A percentile compares a stretch with the other conserved stretches of the same genome.
These are phyloP conservation scores for Backusella westeae DNA, from an alignment of 192 early-diverging fungal species.

Conservation along the genomic window DNA sequence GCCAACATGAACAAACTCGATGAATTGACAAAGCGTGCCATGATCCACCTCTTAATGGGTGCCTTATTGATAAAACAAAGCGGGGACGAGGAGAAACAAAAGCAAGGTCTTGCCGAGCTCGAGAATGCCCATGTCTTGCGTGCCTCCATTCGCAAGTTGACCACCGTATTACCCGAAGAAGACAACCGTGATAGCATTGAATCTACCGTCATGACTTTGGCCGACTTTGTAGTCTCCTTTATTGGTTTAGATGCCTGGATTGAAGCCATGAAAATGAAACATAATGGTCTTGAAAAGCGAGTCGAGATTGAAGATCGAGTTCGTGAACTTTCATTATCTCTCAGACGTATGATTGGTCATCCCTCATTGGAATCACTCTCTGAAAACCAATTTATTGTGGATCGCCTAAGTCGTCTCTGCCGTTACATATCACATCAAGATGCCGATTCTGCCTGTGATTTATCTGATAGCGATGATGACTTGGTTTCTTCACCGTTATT, in stretches of 20 bases:
- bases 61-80: not conserved
- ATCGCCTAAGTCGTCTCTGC: not conserved
- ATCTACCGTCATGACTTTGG: constrained; percentile 9
- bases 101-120: constrained; percentile 11
- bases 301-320: constrained; percentile 1
- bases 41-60: constrained; percentile 6
- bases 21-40: not conserved
- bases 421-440: constrained; percentile 1
- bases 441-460: constrained; percentile 10
- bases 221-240: constrained; percentile 26
- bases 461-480: constrained; percentile 8
- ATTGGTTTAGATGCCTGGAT: constrained; percentile 25
- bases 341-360: constrained; percentile 11
- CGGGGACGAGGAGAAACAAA: not conserved
- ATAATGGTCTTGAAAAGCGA: not conserved
- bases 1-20: not conserved
- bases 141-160: not conserved
- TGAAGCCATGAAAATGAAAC: not conserved
- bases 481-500: not conserved
- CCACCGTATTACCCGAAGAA: not conserved
- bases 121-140: not conserved
- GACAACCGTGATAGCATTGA: not conserved
- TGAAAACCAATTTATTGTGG: constrained; percentile 6
- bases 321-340: not conserved
- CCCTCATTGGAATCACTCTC: not conserved